Evolutionary conservation across 352 stramenopile species (phyloP).

Genomic region (Elongisporangium anandrum): DNA sequence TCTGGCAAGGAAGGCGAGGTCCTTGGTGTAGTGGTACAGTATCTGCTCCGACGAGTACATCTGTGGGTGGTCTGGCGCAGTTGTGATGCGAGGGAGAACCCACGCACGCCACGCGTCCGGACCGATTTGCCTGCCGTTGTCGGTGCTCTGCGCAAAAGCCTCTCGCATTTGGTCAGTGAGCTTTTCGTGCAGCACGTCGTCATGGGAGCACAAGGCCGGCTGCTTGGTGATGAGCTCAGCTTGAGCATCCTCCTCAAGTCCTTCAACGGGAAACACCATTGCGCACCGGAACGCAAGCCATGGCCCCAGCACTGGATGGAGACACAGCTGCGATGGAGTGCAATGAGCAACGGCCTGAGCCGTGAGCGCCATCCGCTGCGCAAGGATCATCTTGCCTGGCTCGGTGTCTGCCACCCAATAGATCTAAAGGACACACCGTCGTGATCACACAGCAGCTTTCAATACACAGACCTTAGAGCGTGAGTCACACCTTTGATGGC

Average conservation of each 20-base stretch:
- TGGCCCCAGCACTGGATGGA: conserved; percentile 57
- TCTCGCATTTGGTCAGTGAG: conserved; percentile 36
- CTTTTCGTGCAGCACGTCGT: conserved; percentile 27
- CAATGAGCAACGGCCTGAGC: conserved; percentile 39
- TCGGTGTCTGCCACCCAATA: conserved; percentile 69
- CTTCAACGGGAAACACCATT: conserved; percentile 33
- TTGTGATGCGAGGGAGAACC: conserved; percentile 49
- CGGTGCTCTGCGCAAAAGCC: conserved; percentile 39
- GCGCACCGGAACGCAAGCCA: conserved; percentile 71
- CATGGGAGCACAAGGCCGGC: conserved; percentile 32
- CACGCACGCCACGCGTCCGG: conserved; percentile 50
- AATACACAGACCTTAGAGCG: not conserved
- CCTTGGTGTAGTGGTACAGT: conserved; percentile 75
- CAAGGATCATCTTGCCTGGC: conserved; percentile 70
- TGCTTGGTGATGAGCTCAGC: conserved; percentile 11
- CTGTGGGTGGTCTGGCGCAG: conserved; percentile 47
- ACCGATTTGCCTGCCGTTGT: conserved; percentile 17
- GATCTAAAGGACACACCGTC: conserved; percentile 16
- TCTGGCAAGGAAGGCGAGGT: conserved; percentile 33
- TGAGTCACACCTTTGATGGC: not conserved
- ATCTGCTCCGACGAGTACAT: conserved; percentile 67
- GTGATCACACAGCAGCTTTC: not conserved
- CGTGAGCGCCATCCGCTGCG: conserved; percentile 61
- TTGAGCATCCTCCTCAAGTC: conserved; percentile 2
- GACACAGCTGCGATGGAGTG: conserved; percentile 48